Evolutionary conservation across 768 basidiomycete genomes (phyloP).

Genomic region (Tephrocybe sp.): DNA sequence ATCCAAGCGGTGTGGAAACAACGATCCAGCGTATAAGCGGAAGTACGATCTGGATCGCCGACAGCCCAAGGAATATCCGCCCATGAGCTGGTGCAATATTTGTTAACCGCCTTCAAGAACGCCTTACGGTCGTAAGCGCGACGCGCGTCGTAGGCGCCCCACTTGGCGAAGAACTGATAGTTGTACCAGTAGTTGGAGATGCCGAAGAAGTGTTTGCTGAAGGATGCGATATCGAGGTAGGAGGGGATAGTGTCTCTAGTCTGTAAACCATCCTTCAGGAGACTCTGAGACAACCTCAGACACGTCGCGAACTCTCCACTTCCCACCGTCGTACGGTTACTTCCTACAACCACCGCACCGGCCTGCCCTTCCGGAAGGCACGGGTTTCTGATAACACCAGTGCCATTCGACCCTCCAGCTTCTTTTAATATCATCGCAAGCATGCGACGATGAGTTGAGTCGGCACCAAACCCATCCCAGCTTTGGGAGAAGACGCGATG

Average conservation of each 20-base stretch:
- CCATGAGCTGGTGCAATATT: slow-evolving; percentile 4
- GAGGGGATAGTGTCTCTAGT: slow-evolving; percentile 12
- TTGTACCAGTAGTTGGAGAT: slow-evolving; percentile 13
- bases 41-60: neutral
- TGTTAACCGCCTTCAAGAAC: neutral
- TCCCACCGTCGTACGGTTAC: slow-evolving; percentile 5
- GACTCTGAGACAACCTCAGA: neutral
- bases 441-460: slow-evolving; percentile 1
- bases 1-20: slow-evolving; percentile 15
- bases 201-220: slow-evolving; percentile 11
- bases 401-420: slow-evolving; percentile 6
- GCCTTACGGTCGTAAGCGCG: neutral
- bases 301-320: slow-evolving; percentile 14
- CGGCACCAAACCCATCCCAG: slow-evolving; percentile 14
- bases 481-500: slow-evolving; percentile 12
- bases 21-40: neutral
- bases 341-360: neutral
- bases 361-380: slow-evolving; percentile 10
- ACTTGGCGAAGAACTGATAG: slow-evolving; percentile 17
- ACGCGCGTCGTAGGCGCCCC: slow-evolving; percentile 9
- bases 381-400: slow-evolving; percentile 4
- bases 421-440: neutral
- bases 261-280: slow-evolving; percentile 5
- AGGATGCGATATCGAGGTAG: slow-evolving; percentile 13
- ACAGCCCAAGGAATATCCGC: neutral